Base-by-base conservation (phyloP, 2,329 filamentous ascomycete genomes). In the Diaporthe citrichinensis region DNA sequence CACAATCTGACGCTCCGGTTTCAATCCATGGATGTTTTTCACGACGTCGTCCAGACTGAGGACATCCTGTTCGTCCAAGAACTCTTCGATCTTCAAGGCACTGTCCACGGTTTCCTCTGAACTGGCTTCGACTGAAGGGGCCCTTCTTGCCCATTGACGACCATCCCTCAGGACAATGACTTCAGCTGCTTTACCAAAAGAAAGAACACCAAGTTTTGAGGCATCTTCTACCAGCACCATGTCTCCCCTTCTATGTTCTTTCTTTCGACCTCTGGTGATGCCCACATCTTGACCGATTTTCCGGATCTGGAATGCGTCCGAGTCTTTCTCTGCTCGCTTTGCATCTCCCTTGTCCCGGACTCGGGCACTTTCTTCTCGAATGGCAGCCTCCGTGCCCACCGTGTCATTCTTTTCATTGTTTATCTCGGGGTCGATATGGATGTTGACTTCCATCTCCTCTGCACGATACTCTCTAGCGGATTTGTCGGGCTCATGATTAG, bases 21-120 rank as follows among this genome's bases (percentile, higher is more conserved):
- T 84, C 46, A 91, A 79, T 73, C 86, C 86, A 44, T 90, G 82
- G 25, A 92, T 86, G 74, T 89, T 88, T 4, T 81, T 79, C 67
- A 84, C 79, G 2, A 86, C 81, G 57, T 89, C 86, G 25, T 84
- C 80, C 2, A 69, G 3, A 17, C 72, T 65, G 44, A 53, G n/a
- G 23, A 82, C 79, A 4, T 77, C 77, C 2, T 76, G 78, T 41
- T 83, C 79, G 14, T 79, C 78, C 14, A 73, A 23, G 14, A 57
- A 31, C 17, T 77, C 75, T 68, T 65, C 69, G 1, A 75, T 10
- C 7, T 14, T 55, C 34, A 75, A 9, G 71, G 25, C 41, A 17
- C 8, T n/a, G 14, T 44, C 15, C 72, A 17, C 68, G 14, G n/a
- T 10, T 3, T 14, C 49, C n/a, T 36, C 53, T 57, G 55, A 28